Evolutionary conservation across 148 eudicot genomes (phyloP).

Genomic region (Rhododendron henanense): DNA sequence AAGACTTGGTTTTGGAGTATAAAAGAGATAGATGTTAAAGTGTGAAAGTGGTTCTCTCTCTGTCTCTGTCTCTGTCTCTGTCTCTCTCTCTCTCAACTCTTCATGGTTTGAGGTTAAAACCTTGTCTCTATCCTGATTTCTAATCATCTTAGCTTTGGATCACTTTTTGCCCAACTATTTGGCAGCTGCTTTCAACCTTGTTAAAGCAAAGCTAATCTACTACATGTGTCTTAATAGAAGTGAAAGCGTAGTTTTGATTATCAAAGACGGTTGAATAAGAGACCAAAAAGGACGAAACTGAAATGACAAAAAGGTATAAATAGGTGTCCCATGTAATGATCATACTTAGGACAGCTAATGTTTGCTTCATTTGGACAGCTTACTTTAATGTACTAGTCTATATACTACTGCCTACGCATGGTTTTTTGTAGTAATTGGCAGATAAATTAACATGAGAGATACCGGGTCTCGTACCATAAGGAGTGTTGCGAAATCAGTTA

Average conservation of each 20-base stretch:
- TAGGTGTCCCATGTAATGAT: neutral
- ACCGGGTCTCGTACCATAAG: no score
- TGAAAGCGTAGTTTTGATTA: neutral
- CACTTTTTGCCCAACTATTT: slow-evolving; percentile 18
- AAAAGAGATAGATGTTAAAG: neutral
- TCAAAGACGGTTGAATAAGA: neutral
- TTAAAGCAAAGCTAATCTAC: slow-evolving; percentile 7
- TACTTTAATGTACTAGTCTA: neutral
- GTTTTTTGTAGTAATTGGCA: neutral
- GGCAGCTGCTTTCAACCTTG: neutral
- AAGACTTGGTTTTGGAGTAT: neutral
- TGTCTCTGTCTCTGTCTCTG: neutral
- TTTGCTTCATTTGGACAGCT: neutral
- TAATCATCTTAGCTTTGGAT: neutral
- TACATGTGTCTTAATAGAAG: neutral
- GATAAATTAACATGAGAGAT: no score
- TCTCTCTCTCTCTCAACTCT: neutral
- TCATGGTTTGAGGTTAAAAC: neutral
- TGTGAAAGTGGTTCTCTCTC: neutral
- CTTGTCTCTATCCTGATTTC: slow-evolving; percentile 6
- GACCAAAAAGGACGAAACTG: neutral
- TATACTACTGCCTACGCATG: neutral
- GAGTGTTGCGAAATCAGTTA: neutral
- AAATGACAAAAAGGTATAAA: neutral
- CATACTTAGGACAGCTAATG: neutral